Base-by-base conservation (phyloP, 1,284 basidiomycete genomes). In the Gomphus bonarii region DNA sequence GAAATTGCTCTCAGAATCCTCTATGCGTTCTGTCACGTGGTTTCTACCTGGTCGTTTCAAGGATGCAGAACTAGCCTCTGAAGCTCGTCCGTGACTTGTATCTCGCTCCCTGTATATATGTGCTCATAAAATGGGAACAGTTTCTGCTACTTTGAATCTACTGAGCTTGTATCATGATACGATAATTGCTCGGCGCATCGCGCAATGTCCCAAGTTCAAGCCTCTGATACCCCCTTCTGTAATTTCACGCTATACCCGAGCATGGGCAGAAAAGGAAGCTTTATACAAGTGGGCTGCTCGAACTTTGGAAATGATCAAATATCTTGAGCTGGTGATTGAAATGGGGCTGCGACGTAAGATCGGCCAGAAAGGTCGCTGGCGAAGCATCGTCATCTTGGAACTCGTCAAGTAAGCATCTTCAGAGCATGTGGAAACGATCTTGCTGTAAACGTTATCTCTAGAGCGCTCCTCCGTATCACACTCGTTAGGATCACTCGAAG, bases 31-130 rank as follows among this genome's bases (percentile, higher is more conserved):
- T 60, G 74, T 97, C 63, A 95, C 92, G 40, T 97, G 93, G 90
- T 86, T 97, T 64, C 77, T 97, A 25, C 94, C 95, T 20, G 95
- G 94, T 61, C 81, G 94, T 61, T 97, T 97, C 80, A 92, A 93
- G 69, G 95, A 97, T 77, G 91, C 94, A 55, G 95, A 97, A 70
- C 76, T 97, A 58, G 91, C 88, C 57, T 92, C 89, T 38, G 93
- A 95, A 79, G 82, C 88, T 67, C 75, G 92, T 94, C 64, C 81
- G 91, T 87, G 42, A 31, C 20, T 88, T 38, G 92, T 94, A 79
- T 82, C 88, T 67, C 74, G 91, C 94, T 64, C 81, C 90, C 86
- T 54, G 51, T 55, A 59, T 61, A 58, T 62, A 55, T 53, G 20
- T 46, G 58, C 60, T 55, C 58, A 58, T 55, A 61, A 16, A 55